Conservation (phyloP, 345 rosid species). For the Garcia nutans region DNA sequence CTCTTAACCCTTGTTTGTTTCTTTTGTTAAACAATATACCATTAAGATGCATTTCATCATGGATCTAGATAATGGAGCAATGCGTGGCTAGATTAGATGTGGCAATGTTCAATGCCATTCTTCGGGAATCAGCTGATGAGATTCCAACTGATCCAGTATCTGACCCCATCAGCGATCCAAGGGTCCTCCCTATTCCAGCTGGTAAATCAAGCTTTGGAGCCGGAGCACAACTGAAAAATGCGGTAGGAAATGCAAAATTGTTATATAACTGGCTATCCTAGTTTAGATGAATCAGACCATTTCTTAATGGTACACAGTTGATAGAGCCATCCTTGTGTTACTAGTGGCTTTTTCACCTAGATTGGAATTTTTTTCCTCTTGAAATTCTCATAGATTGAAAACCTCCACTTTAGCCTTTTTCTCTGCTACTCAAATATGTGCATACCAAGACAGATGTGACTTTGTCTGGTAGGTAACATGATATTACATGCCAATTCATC, state of each 20-base stretch:
- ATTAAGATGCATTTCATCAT: conserved; percentile 2
- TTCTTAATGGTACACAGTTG: too few species aligned
- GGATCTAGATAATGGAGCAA: conserved; percentile 84
- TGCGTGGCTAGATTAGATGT: conserved; percentile 91
- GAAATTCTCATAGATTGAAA: not conserved
- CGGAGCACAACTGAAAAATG: conserved; percentile 86
- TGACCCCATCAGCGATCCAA: conserved; percentile 76
- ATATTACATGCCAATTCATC: not conserved
- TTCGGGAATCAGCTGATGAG: conserved; percentile 79
- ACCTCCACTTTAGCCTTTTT: not conserved
- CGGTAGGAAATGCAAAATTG: conserved; percentile 42
- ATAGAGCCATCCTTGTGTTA: not conserved
- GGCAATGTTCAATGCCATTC: conserved; percentile 97
- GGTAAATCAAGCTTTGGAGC: conserved; percentile 83
- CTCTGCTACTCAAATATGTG: not conserved
- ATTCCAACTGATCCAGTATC: conserved; percentile 92
- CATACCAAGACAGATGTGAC: not conserved
- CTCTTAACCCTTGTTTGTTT: not conserved
- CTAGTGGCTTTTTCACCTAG: not conserved
- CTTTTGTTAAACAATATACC: conserved; percentile 1
- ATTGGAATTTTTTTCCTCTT: not conserved
- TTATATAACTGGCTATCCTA: not conserved
- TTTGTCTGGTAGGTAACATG: not conserved
- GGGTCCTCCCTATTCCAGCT: conserved; percentile 81
- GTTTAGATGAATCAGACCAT: too few species aligned